Evolutionary conservation across 2,329 filamentous ascomycete genomes (phyloP).

Genomic region (Cadophora gregata): DNA sequence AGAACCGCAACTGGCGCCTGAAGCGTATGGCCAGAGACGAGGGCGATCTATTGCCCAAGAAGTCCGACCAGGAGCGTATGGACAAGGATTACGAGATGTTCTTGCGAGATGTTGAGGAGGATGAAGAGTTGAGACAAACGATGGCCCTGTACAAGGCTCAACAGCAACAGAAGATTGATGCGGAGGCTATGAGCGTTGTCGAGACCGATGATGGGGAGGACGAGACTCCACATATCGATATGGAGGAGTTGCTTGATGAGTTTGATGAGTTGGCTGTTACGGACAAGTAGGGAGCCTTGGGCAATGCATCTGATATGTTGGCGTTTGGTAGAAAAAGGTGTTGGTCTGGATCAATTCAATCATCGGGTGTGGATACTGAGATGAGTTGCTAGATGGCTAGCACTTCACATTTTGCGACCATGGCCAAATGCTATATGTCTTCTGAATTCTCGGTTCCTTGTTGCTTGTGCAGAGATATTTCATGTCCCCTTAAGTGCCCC

Average conservation of each 20-base stretch:
- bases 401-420: background rate
- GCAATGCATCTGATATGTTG: slow-evolving; percentile 8
- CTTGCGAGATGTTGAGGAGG: slow-evolving; percentile 94
- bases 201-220: slow-evolving; percentile 67
- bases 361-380: slow-evolving; percentile 18
- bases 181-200: slow-evolving; percentile 72
- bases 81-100: slow-evolving; percentile 98
- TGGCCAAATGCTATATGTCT: background rate
- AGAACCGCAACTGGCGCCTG: slow-evolving; percentile 88
- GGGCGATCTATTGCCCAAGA: slow-evolving; percentile 82
- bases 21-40: slow-evolving; percentile 93
- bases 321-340: slow-evolving; percentile 19
- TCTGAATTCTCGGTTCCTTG: background rate
- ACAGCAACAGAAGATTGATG: slow-evolving; percentile 53
- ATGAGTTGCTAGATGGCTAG: slow-evolving; percentile 5
- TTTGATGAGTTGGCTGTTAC: slow-evolving; percentile 83
- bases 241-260: slow-evolving; percentile 87
- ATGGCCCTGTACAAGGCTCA: slow-evolving; percentile 82
- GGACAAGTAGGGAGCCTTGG: background rate
- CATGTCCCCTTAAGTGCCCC: no score
- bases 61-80: slow-evolving; percentile 85
- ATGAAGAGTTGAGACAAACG: slow-evolving; percentile 83
- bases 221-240: slow-evolving; percentile 71
- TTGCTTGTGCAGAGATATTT: background rate
- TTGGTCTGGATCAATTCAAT: slow-evolving; percentile 15